These are phyloP conservation scores for Coix lacrymajobi DNA, from an alignment of 176 grass and related monocot species.

Conservation along the genomic window DNA sequence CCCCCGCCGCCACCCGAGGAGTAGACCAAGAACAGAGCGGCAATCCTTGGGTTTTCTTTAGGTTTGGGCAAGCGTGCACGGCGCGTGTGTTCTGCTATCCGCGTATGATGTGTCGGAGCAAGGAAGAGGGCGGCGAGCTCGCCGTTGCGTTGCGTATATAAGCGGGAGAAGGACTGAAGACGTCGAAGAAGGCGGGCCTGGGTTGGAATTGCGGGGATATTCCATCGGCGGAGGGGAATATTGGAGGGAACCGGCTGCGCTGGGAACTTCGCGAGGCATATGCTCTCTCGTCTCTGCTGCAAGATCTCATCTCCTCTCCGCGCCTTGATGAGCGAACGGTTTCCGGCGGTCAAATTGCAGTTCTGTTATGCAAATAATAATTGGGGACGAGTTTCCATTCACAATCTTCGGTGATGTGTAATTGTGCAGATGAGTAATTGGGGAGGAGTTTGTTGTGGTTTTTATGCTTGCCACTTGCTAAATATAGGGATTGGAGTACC, in stretches of 20 bases:
- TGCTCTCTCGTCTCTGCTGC: constrained; percentile 10
- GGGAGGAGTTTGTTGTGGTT: no score
- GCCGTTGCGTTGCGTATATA: constrained; percentile 21
- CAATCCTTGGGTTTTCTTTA: not conserved
- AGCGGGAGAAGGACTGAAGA: not conserved
- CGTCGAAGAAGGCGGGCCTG: not conserved
- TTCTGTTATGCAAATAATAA: constrained; percentile 15
- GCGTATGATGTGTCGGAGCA: not conserved
- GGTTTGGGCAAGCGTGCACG: constrained; percentile 3
- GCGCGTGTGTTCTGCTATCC: not conserved
- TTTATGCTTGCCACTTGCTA: not conserved
- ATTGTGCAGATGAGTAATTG: not conserved
- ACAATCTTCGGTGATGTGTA: not conserved
- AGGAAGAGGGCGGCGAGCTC: not conserved
- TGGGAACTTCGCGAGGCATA: constrained; percentile 37
- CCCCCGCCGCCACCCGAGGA: not conserved
- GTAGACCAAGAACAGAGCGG: not conserved
- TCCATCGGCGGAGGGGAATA: constrained; percentile 31
- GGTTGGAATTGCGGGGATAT: constrained; percentile 35
- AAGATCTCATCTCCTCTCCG: not conserved
- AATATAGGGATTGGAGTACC: not conserved
- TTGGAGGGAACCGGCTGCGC: constrained; percentile 34
- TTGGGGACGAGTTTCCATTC: not conserved
- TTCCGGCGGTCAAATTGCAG: not conserved
- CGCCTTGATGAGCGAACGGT: not conserved